Conservation (phyloP, 2,329 filamentous ascomycete species). For the Rutstroemia sp. region DNA sequence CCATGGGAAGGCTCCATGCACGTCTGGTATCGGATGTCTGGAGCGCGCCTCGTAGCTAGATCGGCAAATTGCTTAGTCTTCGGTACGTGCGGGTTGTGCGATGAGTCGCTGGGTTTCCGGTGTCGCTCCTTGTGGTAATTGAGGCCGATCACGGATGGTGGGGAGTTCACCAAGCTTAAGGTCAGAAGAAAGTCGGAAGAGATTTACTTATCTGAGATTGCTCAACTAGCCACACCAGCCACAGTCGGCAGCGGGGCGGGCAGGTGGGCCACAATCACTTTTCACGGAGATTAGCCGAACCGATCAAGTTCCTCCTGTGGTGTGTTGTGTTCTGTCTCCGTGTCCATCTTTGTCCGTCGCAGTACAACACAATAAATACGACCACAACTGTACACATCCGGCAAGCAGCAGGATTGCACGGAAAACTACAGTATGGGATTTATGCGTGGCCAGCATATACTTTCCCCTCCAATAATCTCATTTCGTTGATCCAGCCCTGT, state of each 20-base stretch:
- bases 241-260: too few species aligned
- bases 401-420: too few species aligned
- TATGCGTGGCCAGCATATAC: neutral
- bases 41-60: constrained; percentile 7
- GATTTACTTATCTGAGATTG: constrained; percentile 4
- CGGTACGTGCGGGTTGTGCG: constrained; percentile 16
- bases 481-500: too few species aligned
- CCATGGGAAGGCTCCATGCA: constrained; percentile 24
- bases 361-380: neutral
- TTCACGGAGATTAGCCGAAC: too few species aligned
- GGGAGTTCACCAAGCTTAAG: neutral
- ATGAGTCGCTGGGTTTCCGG: constrained; percentile 18
- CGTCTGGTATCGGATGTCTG: constrained; percentile 12
- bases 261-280: too few species aligned
- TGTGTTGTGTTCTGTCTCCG: too few species aligned
- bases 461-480: neutral
- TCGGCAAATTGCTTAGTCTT: constrained; percentile 8
- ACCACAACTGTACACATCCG: too few species aligned
- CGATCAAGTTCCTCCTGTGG: too few species aligned
- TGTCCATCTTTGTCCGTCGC: neutral
- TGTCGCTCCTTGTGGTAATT: constrained; percentile 18
- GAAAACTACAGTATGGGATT: too few species aligned
- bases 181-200: neutral
- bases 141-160: constrained; percentile 18
- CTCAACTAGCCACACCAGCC: too few species aligned